Conservation (phyloP, 73 alveolate genomes). For the Paramecium tetraurelia region DNA sequence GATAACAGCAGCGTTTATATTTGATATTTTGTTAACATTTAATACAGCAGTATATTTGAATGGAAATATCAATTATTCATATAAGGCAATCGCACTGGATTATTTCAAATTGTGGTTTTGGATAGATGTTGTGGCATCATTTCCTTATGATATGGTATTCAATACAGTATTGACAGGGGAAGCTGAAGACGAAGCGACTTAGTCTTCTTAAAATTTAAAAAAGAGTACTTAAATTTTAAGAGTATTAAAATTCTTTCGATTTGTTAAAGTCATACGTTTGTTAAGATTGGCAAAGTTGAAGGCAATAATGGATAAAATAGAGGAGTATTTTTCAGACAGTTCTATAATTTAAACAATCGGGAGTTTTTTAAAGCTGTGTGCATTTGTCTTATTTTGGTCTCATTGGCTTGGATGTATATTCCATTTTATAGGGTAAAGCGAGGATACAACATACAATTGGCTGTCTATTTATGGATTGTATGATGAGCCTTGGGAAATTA, state of each 20-base stretch:
- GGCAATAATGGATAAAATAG: slow-evolving; percentile 1
- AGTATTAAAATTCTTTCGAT: slow-evolving; percentile 19
- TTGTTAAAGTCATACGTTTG: not conserved
- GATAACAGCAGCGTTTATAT: slow-evolving; percentile 33
- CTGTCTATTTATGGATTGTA: not conserved
- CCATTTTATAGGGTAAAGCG: slow-evolving; percentile 8
- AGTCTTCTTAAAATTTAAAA: not conserved
- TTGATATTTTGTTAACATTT: slow-evolving; percentile 63
- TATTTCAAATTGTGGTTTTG: slow-evolving; percentile 71
- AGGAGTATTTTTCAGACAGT: not conserved
- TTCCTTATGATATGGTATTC: slow-evolving; percentile 58
- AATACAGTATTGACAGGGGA: not conserved
- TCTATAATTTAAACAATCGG: not conserved
- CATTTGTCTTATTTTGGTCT: slow-evolving; percentile 46
- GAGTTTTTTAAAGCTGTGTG: not conserved
- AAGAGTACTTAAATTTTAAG: not conserved
- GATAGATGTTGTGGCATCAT: slow-evolving; percentile 63
- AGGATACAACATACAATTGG: not conserved
- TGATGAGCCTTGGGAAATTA: not conserved
- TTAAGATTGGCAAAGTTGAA: slow-evolving; percentile 29
- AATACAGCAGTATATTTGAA: slow-evolving; percentile 71
- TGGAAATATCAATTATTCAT: slow-evolving; percentile 59
- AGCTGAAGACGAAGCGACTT: not conserved
- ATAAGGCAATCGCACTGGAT: slow-evolving; percentile 50
- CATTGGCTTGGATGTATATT: slow-evolving; percentile 48